Conservation (phyloP, 306 rosid species). For the Rosa persica region DNA sequence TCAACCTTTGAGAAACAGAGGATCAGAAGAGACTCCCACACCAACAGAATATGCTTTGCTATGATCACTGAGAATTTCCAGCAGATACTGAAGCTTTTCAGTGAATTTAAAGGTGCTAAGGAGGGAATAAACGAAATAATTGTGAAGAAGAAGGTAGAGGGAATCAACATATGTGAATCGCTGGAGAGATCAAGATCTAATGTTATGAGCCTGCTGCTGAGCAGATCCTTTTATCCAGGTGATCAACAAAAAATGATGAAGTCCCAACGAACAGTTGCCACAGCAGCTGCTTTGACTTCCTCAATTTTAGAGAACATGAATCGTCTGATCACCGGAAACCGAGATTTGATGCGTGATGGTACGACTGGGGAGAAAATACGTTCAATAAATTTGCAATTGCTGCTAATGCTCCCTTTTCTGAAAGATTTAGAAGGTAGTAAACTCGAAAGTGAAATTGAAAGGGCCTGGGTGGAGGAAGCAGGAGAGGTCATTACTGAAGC, state of each 20-base stretch:
- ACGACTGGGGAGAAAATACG: background rate
- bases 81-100: too few relatives aligned
- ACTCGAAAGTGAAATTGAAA: slow-evolving; percentile 7
- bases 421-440: background rate
- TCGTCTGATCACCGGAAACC: background rate
- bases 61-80: background rate
- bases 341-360: background rate
- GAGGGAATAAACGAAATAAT: background rate
- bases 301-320: background rate
- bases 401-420: slow-evolving; percentile 10
- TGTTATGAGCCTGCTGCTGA: slow-evolving; percentile 23
- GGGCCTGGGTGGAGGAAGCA: slow-evolving; percentile 10
- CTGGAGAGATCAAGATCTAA: slow-evolving; percentile 26
- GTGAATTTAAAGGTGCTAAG: background rate
- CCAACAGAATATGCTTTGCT: too few relatives aligned
- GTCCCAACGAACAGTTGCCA: too few relatives aligned
- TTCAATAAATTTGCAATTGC: slow-evolving; percentile 1
- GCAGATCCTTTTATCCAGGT: background rate
- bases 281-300: background rate
- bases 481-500: background rate
- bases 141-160: background rate
- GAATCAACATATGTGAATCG: slow-evolving; percentile 8
- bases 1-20: too few relatives aligned
- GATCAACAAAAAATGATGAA: background rate
- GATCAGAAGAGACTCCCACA: too few relatives aligned